Evolutionary conservation across 2,329 filamentous ascomycete species (phyloP).

Genomic region (Penicillium sp.): DNA sequence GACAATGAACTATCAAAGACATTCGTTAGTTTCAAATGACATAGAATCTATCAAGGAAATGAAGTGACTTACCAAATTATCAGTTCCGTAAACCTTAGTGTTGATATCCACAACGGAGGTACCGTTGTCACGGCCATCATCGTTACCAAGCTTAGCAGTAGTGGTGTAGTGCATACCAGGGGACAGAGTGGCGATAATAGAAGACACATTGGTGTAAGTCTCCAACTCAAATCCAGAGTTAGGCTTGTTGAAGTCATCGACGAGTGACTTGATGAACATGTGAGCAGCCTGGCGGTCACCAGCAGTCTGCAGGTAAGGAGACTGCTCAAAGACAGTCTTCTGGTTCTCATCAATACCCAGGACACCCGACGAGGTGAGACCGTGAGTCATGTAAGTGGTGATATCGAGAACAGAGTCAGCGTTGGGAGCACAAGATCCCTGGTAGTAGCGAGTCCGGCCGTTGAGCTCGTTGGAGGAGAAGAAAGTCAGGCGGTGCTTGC

Average conservation of each 20-base stretch:
- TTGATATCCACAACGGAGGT: constrained; percentile 63
- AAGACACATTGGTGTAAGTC: constrained; percentile 24
- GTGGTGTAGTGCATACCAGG: constrained; percentile 50
- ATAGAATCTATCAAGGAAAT: not conserved
- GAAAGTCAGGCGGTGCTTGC: constrained; percentile 28
- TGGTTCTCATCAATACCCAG: constrained; percentile 24
- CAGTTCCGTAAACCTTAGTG: constrained; percentile 66
- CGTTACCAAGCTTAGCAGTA: constrained; percentile 62
- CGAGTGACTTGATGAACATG: constrained; percentile 21
- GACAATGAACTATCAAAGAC: constrained; percentile 49
- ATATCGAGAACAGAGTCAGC: constrained; percentile 21
- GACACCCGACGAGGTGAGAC: constrained; percentile 26
- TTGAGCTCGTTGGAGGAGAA: constrained; percentile 29
- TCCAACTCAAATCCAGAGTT: constrained; percentile 23
- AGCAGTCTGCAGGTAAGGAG: constrained; percentile 26
- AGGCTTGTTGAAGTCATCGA: constrained; percentile 20
- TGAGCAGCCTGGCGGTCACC: constrained; percentile 24
- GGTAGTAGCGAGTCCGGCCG: constrained; percentile 27
- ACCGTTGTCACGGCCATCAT: constrained; percentile 57
- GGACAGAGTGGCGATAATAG: constrained; percentile 38
- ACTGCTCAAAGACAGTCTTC: constrained; percentile 27
- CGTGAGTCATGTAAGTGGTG: constrained; percentile 29
- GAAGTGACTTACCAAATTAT: constrained; percentile 52
- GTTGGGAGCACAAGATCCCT: constrained; percentile 23
- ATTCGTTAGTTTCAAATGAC: not conserved